Evolutionary conservation across 208 protist genomes (phyloP), one percentile per base, ranked within the genome.

Genomic region (Leishmania braziliensis): DNA sequence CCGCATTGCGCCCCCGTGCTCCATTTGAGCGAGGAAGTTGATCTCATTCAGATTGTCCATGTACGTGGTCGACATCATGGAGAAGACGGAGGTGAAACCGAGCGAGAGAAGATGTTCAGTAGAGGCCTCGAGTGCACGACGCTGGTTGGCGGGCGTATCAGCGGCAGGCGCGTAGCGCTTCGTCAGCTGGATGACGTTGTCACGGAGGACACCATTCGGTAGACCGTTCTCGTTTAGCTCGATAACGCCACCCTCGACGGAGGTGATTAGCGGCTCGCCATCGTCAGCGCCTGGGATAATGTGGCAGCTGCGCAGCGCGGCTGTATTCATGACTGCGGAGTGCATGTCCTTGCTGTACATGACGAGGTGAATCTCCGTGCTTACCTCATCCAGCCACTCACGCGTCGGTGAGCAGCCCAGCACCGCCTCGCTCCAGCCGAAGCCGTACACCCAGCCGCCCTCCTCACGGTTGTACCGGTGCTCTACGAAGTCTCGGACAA

Each of bases 321-420:
- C 83, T 3, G 83, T 85, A 80, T 93, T 95, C 69, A 90, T 80
- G 10, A 95, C 86, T 12, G 72, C 88, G 10, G 85, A 86, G 83
- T 95, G 92, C 23, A 87, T 79, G 70, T 92, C 88, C 71, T 89
- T 88, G 65, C 89, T 84, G 75, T 84, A 89, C 62, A 95, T 84
- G 60, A 91, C 83, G 5, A 94, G 81, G 16, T 88, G 89, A 33
- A 90, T 81, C 10, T 79, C 76, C 3, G 78, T 53, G 58, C 79
- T 81, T 10, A 94, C 86, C 71, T 83, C 81, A 71, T 93, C 92
- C n/a, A 93, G 80, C 90, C 91, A 95, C 29, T 78, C 84, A 14
- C 85, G 79, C n/a, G 83, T 77, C 10, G 91, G 91, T 23, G 74
- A 82, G 80, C 84, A 82, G n/a, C 88, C 89, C n/a, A 94, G 84